phyloP scores from a whole-genome alignment of 306 rosid species.

The Myrica gale region DNA sequence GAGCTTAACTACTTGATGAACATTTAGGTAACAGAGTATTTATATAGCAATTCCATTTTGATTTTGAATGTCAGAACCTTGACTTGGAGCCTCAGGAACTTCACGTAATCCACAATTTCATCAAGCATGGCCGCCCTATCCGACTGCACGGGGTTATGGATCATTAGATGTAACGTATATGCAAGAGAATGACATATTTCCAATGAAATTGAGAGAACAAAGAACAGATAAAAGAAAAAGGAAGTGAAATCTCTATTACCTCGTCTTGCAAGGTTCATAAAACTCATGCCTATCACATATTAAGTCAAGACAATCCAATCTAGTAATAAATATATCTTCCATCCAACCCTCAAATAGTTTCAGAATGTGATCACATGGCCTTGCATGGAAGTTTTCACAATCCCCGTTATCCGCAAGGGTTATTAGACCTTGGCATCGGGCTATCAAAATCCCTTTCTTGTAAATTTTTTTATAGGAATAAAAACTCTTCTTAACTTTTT shows the following conservation, averaged over 20 bases:
- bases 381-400: neutral
- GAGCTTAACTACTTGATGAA: too few relatives aligned
- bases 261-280: neutral
- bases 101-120: slow-evolving; percentile 94
- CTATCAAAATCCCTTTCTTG: neutral
- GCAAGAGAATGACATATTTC: neutral
- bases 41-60: slow-evolving; percentile 11
- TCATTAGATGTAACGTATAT: neutral
- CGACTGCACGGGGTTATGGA: slow-evolving; percentile 51
- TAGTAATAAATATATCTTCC: neutral
- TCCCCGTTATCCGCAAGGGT: neutral
- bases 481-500: neutral
- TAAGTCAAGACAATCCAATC: neutral
- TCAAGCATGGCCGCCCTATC: slow-evolving; percentile 98
- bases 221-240: neutral
- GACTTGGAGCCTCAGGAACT: slow-evolving; percentile 97
- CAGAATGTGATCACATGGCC: neutral
- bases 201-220: neutral
- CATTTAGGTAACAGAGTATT: neutral
- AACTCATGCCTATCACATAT: neutral
- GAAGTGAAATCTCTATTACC: neutral
- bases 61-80: slow-evolving; percentile 53
- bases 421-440: neutral
- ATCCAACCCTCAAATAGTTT: neutral
- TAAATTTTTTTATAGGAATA: neutral